A percentile compares a stretch with the other conserved stretches of the same genome.
phyloP scores from a whole-genome alignment of 2,329 filamentous ascomycete species.

The Capronia americana region DNA sequence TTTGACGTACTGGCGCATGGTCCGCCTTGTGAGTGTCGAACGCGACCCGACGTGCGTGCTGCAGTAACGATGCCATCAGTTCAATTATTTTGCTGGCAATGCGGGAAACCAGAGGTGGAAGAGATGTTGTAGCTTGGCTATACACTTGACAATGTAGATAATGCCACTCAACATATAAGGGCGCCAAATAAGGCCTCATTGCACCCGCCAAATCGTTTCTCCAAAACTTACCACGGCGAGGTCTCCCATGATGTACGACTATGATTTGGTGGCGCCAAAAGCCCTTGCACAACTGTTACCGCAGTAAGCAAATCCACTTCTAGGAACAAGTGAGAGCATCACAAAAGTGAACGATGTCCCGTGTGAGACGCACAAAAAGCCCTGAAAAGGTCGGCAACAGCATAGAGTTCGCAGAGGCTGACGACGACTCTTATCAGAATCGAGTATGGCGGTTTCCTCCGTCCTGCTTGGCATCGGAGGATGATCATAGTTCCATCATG shows the following conservation, averaged over 20 bases:
- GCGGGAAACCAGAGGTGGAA: background rate
- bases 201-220: conserved; percentile 27
- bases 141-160: background rate
- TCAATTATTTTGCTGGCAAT: background rate
- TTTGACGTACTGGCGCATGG: conserved; percentile 1
- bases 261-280: conserved; percentile 13
- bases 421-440: conserved; percentile 31
- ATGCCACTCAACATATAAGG: background rate
- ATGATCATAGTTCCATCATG: background rate
- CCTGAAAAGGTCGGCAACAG: conserved; percentile 6
- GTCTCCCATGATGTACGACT: conserved; percentile 28
- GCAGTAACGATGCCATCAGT: conserved; percentile 31
- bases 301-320: conserved; percentile 9
- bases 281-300: background rate
- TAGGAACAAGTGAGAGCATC: background rate
- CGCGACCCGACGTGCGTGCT: conserved; percentile 32
- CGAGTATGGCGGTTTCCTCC: conserved; percentile 24
- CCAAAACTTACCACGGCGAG: conserved; percentile 29
- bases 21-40: conserved; percentile 16
- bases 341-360: conserved; percentile 8
- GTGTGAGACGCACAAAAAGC: conserved; percentile 1
- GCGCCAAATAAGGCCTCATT: background rate
- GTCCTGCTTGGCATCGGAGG: conserved; percentile 22
- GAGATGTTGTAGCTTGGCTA: background rate
- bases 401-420: conserved; percentile 14